Base-by-base conservation (phyloP, 768 basidiomycete genomes). In the Pleurotus cornucopiae region DNA sequence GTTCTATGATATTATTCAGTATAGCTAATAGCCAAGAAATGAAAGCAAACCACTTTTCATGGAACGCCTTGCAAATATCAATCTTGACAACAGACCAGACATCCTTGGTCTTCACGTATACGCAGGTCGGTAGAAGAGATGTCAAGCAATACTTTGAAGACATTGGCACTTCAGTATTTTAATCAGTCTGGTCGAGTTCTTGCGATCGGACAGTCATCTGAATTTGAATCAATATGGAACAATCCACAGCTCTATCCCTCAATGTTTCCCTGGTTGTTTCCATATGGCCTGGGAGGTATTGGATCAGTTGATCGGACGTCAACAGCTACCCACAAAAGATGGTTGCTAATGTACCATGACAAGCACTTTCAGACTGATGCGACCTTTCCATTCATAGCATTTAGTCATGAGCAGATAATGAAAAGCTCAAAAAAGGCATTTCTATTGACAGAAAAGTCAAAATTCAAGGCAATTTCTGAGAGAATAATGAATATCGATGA, bases 211-310 rank as follows among this genome's bases (percentile, higher is more conserved):
- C 70, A 70, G 52, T 53, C 57, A 4, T 30, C 40, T 4, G 38
- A 58, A 2, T 61, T 68, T 16, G 60, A 71, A 45, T 66, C 66
- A 4, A 66, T 71, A 13, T 75, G 65, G 34, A 53, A 70, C 14
- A 74, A 76, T 58, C 66, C 67, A 4, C 53, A 61, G 2, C 53
- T 72, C 0, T 75, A 71, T 59, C 72, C 73, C 0, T 60, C 64
- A 13, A 71, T 71, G 69, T 74, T 71, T 61, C 73, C 73, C 0
- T 76, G 74, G 71, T 54, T 76, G 1, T 77, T 71, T 60, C 75
- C 73, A 0, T 76, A 76, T 63, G 73, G 76, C 0, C 20, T 61
- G 7, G 76, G 73, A 5, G 72, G 71, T 0, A 62, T 75, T 11
- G 70, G 69, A 5, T 55, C 64, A 59, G 16, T 41, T 9, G 38